These are phyloP conservation scores for Lachnellula hyalina DNA, from an alignment of 2,329 filamentous ascomycete genomes.

Conservation along the genomic window DNA sequence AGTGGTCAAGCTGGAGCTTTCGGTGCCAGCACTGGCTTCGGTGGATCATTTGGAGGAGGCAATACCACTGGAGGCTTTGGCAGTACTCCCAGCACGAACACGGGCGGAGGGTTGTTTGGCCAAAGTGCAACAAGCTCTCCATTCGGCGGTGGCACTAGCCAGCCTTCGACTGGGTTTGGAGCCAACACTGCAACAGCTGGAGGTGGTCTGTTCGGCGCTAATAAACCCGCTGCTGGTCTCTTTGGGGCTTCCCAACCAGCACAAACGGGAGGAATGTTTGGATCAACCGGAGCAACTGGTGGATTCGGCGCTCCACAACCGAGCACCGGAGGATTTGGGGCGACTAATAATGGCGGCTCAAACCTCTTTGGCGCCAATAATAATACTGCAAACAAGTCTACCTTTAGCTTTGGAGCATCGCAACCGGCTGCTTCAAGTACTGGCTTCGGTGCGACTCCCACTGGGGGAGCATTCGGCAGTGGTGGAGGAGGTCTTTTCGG, in stretches of 20 bases:
- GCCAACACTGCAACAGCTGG: conserved; percentile 30
- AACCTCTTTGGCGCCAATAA: conserved; percentile 15
- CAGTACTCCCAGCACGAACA: conserved; percentile 24
- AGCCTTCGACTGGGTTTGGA: conserved; percentile 45
- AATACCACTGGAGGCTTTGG: conserved; percentile 24
- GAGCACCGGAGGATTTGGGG: conserved; percentile 18
- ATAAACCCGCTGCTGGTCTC: conserved; percentile 34
- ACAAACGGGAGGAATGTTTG: conserved; percentile 34
- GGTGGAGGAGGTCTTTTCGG: conserved; percentile 35
- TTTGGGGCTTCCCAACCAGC: conserved; percentile 33
- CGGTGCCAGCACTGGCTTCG: conserved; percentile 39
- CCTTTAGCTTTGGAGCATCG: conserved; percentile 16
- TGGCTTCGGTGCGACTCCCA: conserved; percentile 15
- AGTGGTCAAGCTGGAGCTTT: conserved; percentile 80
- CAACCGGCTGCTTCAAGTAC: conserved; percentile 1
- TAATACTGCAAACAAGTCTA: conserved; percentile 34
- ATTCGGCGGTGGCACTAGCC: conserved; percentile 38
- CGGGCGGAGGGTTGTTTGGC: conserved; percentile 37
- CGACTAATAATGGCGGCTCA: conserved; percentile 19
- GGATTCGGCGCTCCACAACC: conserved; percentile 34
- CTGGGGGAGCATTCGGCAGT: conserved; percentile 8
- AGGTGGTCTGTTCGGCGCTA: conserved; percentile 37
- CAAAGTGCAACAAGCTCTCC: conserved; percentile 35
- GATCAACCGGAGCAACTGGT: conserved; percentile 27
- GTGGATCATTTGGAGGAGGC: conserved; percentile 32